Percentiles rank a stretch among this genome's conserved stretches.
These are phyloP conservation scores for Sporobolomyces roseus DNA, from an alignment of 768 basidiomycete genomes.

Conservation along the genomic window DNA sequence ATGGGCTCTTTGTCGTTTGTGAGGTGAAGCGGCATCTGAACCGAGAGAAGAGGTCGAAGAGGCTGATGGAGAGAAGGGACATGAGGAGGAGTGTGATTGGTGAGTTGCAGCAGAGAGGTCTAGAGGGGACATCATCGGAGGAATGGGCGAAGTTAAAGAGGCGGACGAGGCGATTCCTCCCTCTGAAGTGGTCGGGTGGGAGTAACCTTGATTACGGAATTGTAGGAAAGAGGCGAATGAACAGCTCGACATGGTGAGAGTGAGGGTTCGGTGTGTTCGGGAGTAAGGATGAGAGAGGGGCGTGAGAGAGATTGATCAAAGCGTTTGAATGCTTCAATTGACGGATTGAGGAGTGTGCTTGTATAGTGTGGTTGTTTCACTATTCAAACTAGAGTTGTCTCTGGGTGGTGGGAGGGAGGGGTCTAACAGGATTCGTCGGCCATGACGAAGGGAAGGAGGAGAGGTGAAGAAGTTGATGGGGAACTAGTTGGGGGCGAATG, in stretches of 20 bases:
- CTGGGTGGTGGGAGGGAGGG: neutral
- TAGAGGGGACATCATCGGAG: neutral
- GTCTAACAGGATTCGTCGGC: constrained; percentile 18
- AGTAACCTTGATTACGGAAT: neutral
- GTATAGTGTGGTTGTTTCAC: no score
- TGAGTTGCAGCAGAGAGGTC: neutral
- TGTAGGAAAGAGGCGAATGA: constrained; percentile 25
- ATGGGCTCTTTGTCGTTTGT: constrained; percentile 34
- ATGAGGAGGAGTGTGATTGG: no score
- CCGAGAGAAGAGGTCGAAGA: constrained; percentile 1
- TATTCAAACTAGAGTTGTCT: neutral
- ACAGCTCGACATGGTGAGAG: constrained; percentile 28
- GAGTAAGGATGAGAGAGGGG: neutral
- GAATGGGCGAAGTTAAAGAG: neutral
- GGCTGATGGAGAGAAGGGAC: neutral
- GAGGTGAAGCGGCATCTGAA: constrained; percentile 14
- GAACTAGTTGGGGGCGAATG: constrained; percentile 3
- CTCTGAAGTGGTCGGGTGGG: no score
- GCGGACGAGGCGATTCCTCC: no score
- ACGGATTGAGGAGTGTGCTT: no score
- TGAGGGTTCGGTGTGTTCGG: no score
- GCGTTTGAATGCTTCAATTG: no score
- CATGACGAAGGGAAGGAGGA: constrained; percentile 6
- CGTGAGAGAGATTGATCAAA: no score
- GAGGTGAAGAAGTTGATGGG: neutral